Evolutionary conservation across 441 rosid genomes (phyloP), one percentile per base, ranked within the genome.

Genomic region (Codiaeum variegatum): DNA sequence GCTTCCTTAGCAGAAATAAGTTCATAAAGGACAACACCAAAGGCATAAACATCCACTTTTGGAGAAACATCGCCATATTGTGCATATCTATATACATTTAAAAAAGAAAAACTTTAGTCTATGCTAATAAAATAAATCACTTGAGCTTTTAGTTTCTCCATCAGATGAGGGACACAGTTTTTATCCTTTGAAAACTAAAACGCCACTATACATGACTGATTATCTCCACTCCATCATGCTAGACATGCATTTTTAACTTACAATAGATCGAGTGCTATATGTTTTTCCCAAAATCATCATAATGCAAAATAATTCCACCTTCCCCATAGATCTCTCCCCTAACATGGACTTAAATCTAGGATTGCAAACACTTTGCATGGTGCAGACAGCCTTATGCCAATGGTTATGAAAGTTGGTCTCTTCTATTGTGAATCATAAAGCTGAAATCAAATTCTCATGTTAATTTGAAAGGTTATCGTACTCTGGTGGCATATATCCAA

Each of bases 401-500:
- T 64, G 24, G 28, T 10, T 19, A 64, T 6, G 36, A 31, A 62
- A 49, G 44, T 42, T 21, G 49, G 52, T 62, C 44, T 40, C 44
- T 40, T 34, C 40, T 19, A n/a, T 32, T 31, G 26, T 61, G 58
- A 62, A 62, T 11, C 31, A 12, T 15, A 34, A 61, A 21, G 42
- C 54, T 51, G 38, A 34, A 1, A 59, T 46, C 28, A 47, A 24
- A 13, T 12, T 44, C 8, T 18, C 44, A 24, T 18, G 26, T 15
- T 7, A 13, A 62, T 42, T 42, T 18, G 51, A 70, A 19, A 54
- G 65, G 9, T 24, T 12, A 68, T 75, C 90, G 84, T 87, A 93
- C 99, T 95, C 99, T 2, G 98, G 99, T n/a, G 99, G 91, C 98
- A 95, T 95, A 83, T 93, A 95, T 81, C 99, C 99, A 78, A 95